phyloP scores from a whole-genome alignment of 192 early-diverging fungal genomes.

The Umbelopsis ramanniana region DNA sequence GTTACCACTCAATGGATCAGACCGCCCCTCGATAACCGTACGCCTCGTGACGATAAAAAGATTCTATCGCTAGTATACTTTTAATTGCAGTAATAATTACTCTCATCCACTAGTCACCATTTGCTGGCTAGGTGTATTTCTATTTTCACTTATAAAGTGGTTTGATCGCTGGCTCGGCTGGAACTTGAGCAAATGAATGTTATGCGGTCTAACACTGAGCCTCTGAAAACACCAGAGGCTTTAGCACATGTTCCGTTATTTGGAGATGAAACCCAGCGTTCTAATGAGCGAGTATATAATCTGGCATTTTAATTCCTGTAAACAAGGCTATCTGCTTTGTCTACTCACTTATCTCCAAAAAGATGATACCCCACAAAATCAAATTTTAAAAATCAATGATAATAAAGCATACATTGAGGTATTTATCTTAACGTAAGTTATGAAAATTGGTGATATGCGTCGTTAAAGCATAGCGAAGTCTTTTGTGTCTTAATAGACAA shows the following conservation, averaged over 20 bases:
- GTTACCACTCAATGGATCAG: conserved; percentile 13
- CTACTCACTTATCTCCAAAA: no score
- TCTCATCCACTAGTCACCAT: background rate
- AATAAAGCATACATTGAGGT: no score
- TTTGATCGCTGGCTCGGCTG: background rate
- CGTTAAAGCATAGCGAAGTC: no score
- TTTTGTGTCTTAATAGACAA: background rate
- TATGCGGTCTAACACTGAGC: background rate
- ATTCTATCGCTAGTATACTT: background rate
- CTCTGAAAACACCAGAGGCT: background rate
- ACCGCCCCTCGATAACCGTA: background rate
- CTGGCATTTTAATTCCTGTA: no score
- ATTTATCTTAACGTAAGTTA: no score
- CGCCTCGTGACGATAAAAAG: background rate
- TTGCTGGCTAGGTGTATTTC: background rate
- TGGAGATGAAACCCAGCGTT: no score
- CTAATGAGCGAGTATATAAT: no score
- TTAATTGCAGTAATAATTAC: background rate
- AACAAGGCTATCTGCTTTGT: no score
- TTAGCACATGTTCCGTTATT: background rate
- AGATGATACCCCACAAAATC: no score
- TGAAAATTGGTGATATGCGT: no score
- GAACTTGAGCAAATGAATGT: background rate
- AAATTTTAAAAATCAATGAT: no score
- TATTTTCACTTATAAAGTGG: background rate